Conservation (phyloP, 331 rosid species). For the Quercus tomentella region DNA sequence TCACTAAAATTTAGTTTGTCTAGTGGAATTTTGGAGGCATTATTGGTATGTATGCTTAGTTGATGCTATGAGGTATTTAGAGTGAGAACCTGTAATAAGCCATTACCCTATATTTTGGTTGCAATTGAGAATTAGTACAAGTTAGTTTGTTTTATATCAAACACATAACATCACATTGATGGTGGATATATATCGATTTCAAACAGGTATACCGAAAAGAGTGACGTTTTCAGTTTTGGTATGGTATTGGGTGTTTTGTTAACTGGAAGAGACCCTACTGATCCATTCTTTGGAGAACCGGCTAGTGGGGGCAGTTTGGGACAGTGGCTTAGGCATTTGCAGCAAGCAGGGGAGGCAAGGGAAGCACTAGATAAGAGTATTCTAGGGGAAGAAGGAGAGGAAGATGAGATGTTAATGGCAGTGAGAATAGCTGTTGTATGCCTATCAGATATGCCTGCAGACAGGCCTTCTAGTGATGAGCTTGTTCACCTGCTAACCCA, state of each 20-base stretch:
- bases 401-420: constrained; percentile 98
- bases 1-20: neutral
- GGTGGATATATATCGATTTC: constrained; percentile 19
- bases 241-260: constrained; percentile 75
- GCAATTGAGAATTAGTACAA: neutral
- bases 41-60: neutral
- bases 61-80: neutral
- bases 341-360: constrained; percentile 72
- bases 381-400: constrained; percentile 88
- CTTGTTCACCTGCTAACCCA: constrained; percentile 99
- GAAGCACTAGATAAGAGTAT: constrained; percentile 84
- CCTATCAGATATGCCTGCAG: constrained; percentile 82
- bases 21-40: neutral
- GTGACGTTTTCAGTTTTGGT: constrained; percentile 94
- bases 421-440: constrained; percentile 93
- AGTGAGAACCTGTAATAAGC: neutral
- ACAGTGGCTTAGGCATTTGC: constrained; percentile 80
- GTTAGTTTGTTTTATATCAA: neutral
- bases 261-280: constrained; percentile 76
- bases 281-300: constrained; percentile 81
- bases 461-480: constrained; percentile 95
- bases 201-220: constrained; percentile 81
- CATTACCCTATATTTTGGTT: neutral
- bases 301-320: constrained; percentile 74
- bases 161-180: neutral